phyloP scores from a whole-genome alignment of 257 asterid species.

The Solanum okadae region DNA sequence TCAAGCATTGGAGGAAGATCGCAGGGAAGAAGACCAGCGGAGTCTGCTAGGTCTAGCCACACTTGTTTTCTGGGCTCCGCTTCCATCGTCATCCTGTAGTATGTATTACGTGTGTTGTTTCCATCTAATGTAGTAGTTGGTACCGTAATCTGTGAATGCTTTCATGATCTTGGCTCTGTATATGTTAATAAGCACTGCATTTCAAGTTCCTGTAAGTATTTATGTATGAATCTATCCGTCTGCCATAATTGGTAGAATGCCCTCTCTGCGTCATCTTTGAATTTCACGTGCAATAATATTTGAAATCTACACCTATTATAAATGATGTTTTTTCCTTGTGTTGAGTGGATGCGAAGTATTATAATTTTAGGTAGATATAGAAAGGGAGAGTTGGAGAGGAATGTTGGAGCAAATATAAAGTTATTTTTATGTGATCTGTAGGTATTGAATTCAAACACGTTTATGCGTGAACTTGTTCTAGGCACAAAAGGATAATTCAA shows the following conservation, averaged over 20 bases:
- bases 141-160: neutral
- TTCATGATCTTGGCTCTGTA: neutral
- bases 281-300: neutral
- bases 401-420: too few species aligned
- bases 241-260: neutral
- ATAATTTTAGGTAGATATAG: neutral
- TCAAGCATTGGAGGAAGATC: constrained; percentile 47
- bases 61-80: neutral
- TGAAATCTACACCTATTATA: neutral
- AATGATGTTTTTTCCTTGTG: neutral
- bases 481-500: too few species aligned
- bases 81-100: neutral
- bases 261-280: neutral
- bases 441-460: neutral
- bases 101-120: neutral
- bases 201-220: neutral
- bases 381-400: neutral
- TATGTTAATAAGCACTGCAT: neutral
- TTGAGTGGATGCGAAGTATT: neutral
- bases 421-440: neutral
- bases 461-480: too few species aligned
- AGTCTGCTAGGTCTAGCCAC: constrained; percentile 28
- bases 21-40: constrained; percentile 49
- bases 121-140: neutral
- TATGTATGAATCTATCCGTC: neutral